phyloP scores from a whole-genome alignment of 805 yeast genomes.

The Lipomyces chichibuensis region DNA sequence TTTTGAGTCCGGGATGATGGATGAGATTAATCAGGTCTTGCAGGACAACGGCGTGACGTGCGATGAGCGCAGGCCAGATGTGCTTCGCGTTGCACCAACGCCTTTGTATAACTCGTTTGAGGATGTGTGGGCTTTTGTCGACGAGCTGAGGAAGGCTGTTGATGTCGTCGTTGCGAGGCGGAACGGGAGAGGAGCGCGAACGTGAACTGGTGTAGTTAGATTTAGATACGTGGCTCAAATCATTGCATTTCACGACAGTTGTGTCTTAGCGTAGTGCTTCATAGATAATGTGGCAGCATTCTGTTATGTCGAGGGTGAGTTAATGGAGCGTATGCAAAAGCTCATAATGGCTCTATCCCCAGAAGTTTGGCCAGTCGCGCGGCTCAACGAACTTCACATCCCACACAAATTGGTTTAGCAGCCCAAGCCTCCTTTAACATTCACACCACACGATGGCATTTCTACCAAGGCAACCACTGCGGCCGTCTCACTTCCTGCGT shows the following conservation, averaged over 20 bases:
- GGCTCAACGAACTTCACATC: too few relatives aligned
- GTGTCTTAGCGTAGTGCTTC: too few relatives aligned
- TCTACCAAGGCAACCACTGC: neutral
- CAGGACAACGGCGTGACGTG: slow-evolving; percentile 66
- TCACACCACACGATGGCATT: neutral
- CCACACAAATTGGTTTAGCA: too few relatives aligned
- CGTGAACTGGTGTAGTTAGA: neutral
- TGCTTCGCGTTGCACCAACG: slow-evolving; percentile 84
- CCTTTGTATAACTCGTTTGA: slow-evolving; percentile 79
- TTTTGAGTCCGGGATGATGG: slow-evolving; percentile 71
- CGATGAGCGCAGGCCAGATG: slow-evolving; percentile 89
- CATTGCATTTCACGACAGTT: neutral
- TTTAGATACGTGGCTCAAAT: neutral
- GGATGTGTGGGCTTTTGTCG: slow-evolving; percentile 59
- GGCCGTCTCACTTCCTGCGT: neutral
- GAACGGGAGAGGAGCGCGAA: too few relatives aligned
- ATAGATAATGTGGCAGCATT: too few relatives aligned
- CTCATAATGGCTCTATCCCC: too few relatives aligned
- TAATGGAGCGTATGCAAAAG: too few relatives aligned
- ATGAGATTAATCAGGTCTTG: slow-evolving; percentile 55
- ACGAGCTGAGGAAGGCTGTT: slow-evolving; percentile 51
- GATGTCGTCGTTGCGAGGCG: slow-evolving; percentile 14
- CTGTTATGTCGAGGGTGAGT: too few relatives aligned
- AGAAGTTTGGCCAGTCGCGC: too few relatives aligned
- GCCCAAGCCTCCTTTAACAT: neutral